Evolutionary conservation across 257 asterid genomes (phyloP).

Genomic region (Apocynum venetum): DNA sequence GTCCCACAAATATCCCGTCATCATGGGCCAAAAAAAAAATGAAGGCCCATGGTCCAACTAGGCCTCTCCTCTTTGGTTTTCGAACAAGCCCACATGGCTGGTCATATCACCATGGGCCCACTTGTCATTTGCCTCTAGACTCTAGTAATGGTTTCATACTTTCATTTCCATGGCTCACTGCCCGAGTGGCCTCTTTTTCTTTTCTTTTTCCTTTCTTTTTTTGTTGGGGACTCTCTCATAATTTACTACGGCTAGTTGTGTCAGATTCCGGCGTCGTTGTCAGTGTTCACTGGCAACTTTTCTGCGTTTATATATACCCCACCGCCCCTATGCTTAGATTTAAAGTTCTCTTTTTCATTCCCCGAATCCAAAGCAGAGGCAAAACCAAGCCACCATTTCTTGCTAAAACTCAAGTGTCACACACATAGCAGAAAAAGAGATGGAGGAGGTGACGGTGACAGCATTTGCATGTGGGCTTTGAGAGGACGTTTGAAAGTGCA

Average conservation of each 20-base stretch:
- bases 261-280: slow-evolving; percentile 37
- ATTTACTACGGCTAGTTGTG: slow-evolving; percentile 34
- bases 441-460: slow-evolving; percentile 5
- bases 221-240: slow-evolving; percentile 8
- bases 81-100: slow-evolving; percentile 69
- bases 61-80: slow-evolving; percentile 20
- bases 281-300: slow-evolving; percentile 40
- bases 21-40: not conserved
- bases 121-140: slow-evolving; percentile 33
- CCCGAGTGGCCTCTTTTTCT: slow-evolving; percentile 22
- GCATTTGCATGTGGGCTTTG: slow-evolving; percentile 20
- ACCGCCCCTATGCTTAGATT: slow-evolving; percentile 19
- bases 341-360: slow-evolving; percentile 9
- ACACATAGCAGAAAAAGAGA: not conserved
- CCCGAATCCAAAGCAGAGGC: slow-evolving; percentile 13
- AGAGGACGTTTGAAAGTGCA: slow-evolving; percentile 28
- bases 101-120: slow-evolving; percentile 57
- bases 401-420: slow-evolving; percentile 1
- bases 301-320: slow-evolving; percentile 32
- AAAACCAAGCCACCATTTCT: slow-evolving; percentile 19
- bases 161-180: slow-evolving; percentile 21
- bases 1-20: not conserved
- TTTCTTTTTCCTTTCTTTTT: not conserved
- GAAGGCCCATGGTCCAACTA: slow-evolving; percentile 18
- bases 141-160: slow-evolving; percentile 36